These are phyloP conservation scores for Mucor ambiguus DNA, from an alignment of 371 early-diverging fungal genomes.

Conservation along the genomic window DNA sequence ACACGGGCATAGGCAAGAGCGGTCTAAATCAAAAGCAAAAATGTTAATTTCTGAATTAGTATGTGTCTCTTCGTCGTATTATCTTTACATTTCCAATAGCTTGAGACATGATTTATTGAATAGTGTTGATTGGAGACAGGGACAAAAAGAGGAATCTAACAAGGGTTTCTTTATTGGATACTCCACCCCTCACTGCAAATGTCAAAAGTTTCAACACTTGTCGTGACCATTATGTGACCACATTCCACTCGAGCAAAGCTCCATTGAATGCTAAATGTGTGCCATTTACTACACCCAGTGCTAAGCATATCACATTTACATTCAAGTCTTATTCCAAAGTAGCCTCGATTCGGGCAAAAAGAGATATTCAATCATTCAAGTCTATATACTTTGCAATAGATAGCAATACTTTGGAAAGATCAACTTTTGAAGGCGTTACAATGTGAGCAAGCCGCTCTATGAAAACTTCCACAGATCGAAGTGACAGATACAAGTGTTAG, in stretches of 20 bases:
- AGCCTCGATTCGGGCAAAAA: too few species aligned
- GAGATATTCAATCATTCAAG: neutral
- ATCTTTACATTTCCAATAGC: constrained; percentile 66
- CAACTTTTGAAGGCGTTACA: neutral
- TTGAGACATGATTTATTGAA: constrained; percentile 55
- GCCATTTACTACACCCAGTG: neutral
- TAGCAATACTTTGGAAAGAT: neutral
- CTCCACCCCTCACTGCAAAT: neutral
- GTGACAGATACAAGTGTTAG: too few species aligned
- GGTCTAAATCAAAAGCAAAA: constrained; percentile 57
- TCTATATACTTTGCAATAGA: neutral
- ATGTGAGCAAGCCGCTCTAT: neutral
- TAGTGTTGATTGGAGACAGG: constrained; percentile 7
- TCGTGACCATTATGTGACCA: constrained; percentile 4
- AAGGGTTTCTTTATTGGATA: constrained; percentile 10
- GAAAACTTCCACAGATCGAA: neutral
- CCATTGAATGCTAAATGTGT: neutral
- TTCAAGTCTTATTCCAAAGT: too few species aligned
- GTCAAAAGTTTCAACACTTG: neutral
- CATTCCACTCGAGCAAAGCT: neutral
- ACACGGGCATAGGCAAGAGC: constrained; percentile 91
- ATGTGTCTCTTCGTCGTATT: neutral
- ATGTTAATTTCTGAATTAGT: neutral
- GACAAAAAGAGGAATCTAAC: constrained; percentile 10
- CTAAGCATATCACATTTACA: neutral